A percentile compares a stretch with the other conserved stretches of the same genome.
Conservation (phyloP, 371 early-diverging fungal species). For the Smittium culicis region DNA sequence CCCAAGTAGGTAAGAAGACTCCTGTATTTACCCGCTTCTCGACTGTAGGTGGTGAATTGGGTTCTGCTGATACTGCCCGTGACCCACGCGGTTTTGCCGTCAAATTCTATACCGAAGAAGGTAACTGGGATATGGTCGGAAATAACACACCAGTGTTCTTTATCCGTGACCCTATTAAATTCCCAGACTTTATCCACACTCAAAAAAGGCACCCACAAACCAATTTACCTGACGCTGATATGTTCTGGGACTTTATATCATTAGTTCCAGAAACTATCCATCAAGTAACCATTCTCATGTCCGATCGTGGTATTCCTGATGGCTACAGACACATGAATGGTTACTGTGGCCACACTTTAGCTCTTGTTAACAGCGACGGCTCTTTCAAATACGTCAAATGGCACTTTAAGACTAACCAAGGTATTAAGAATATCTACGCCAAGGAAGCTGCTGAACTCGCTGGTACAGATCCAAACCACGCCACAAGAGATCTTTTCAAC, state of each 20-base stretch:
- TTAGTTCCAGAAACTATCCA: conserved; percentile 64
- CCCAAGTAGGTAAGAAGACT: conserved; percentile 54
- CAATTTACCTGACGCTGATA: conserved; percentile 40
- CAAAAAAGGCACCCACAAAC: conserved; percentile 66
- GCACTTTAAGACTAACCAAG: conserved; percentile 74
- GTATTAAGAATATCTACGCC: conserved; percentile 52
- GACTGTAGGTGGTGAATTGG: conserved; percentile 63
- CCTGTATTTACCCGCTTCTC: conserved; percentile 68
- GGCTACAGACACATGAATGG: conserved; percentile 68
- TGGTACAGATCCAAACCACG: conserved; percentile 56
- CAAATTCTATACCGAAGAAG: conserved; percentile 66
- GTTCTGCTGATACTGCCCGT: conserved; percentile 57
- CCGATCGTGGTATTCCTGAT: conserved; percentile 67
- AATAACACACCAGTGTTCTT: conserved; percentile 56
- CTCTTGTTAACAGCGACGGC: conserved; percentile 55
- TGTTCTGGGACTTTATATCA: conserved; percentile 63
- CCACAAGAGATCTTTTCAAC: conserved; percentile 55
- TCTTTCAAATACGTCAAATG: conserved; percentile 63
- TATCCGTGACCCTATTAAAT: conserved; percentile 61
- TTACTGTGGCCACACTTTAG: conserved; percentile 60
- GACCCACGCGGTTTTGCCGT: conserved; percentile 67
- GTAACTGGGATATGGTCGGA: conserved; percentile 63
- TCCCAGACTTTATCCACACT: conserved; percentile 72
- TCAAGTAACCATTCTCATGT: conserved; percentile 62
- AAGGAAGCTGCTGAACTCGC: conserved; percentile 48